Percentiles rank a stretch among this genome's conserved stretches.
phyloP scores from a whole-genome alignment of 2,329 filamentous ascomycete species.

The Botrytis cinerea region DNA sequence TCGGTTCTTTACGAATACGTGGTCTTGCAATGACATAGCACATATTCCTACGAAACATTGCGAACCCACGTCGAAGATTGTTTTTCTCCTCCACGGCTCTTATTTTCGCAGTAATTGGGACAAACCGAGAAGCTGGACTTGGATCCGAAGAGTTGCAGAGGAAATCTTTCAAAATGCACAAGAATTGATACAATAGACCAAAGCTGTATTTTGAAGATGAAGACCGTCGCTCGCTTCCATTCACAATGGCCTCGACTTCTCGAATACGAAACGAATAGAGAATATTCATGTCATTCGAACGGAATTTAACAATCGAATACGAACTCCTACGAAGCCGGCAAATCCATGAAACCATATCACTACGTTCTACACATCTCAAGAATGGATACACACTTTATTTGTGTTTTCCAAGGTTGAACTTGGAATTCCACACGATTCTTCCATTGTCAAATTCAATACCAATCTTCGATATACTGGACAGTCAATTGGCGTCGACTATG shows the following conservation, averaged over 20 bases:
- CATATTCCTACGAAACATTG: background rate
- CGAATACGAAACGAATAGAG: background rate
- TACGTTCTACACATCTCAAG: background rate
- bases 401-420: fast-evolving
- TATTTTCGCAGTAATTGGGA: background rate
- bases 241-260: background rate
- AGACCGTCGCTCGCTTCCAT: background rate
- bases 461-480: background rate
- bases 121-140: background rate
- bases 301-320: fast-evolving
- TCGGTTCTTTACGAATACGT: background rate
- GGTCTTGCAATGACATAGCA: fast-evolving
- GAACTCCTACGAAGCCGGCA: fast-evolving
- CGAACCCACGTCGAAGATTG: background rate
- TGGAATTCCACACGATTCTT: background rate
- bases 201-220: background rate
- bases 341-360: fast-evolving
- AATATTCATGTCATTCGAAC: background rate
- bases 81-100: background rate
- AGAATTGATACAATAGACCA: background rate
- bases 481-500: background rate
- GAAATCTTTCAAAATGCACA: background rate
- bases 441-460: background rate
- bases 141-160: background rate
- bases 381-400: fast-evolving